A percentile compares a stretch with the other conserved stretches of the same genome.
Evolutionary conservation across 78 protist genomes (phyloP).

Genomic region (Dictyostelium brefeldianum): DNA sequence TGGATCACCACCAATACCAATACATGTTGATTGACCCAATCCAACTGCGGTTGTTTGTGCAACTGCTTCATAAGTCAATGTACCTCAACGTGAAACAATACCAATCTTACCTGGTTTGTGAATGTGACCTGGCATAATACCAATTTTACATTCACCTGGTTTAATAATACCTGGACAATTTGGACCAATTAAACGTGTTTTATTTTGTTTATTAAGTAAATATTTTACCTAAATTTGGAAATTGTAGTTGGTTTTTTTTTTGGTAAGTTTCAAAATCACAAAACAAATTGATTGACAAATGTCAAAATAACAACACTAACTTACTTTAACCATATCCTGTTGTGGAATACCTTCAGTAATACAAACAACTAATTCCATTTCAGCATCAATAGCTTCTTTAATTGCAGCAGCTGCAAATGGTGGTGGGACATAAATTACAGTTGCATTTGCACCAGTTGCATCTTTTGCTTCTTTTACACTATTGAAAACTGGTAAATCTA

Average conservation of each 20-base stretch:
- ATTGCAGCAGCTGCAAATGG: slow-evolving; percentile 94
- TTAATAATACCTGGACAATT: slow-evolving; percentile 99
- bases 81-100: slow-evolving; percentile 99
- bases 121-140: slow-evolving; percentile 99
- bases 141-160: slow-evolving; percentile 99
- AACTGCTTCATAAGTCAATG: slow-evolving; percentile 99
- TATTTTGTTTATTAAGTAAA: slow-evolving; percentile 85
- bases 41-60: slow-evolving; percentile 98
- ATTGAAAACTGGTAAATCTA: slow-evolving; percentile 96
- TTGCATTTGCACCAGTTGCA: slow-evolving; percentile 94
- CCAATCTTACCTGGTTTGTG: slow-evolving; percentile 98
- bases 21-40: slow-evolving; percentile 97
- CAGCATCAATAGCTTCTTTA: slow-evolving; percentile 97
- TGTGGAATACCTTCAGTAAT: slow-evolving; percentile 99
- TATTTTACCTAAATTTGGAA: slow-evolving; percentile 84
- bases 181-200: slow-evolving; percentile 98
- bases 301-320: not conserved
- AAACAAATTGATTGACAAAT: too few species aligned
- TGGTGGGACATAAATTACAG: slow-evolving; percentile 97
- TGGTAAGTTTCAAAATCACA: too few species aligned
- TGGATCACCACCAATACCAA: slow-evolving; percentile 99
- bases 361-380: slow-evolving; percentile 95
- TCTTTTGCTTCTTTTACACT: slow-evolving; percentile 93
- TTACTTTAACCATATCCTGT: slow-evolving; percentile 87
- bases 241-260: too few species aligned